Percentiles rank a stretch among this genome's conserved stretches.
Conservation (phyloP, 2,329 filamentous ascomycete species). For the Talaromyces sp. region DNA sequence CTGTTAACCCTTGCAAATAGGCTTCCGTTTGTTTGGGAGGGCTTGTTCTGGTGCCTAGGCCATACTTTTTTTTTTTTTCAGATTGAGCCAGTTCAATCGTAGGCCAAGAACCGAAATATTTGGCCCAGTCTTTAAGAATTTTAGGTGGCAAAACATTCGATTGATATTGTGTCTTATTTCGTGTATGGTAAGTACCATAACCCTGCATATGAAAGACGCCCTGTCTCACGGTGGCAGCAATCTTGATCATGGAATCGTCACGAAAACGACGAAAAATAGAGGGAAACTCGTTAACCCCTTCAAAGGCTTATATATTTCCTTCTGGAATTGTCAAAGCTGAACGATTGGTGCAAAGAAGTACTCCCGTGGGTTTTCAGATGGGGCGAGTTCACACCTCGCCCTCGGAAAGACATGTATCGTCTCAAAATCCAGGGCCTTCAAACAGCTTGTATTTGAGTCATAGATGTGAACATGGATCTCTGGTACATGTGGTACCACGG, state of each 20-base stretch:
- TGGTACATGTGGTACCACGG: neutral
- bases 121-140: neutral
- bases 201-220: neutral
- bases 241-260: neutral
- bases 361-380: neutral
- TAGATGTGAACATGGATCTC: neutral
- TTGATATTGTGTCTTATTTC: neutral
- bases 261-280: constrained; percentile 1
- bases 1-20: neutral
- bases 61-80: neutral
- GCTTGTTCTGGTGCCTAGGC: neutral
- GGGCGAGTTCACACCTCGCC: neutral
- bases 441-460: neutral
- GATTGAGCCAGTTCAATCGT: neutral
- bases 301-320: neutral
- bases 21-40: neutral
- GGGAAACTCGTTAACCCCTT: neutral
- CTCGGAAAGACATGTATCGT: neutral
- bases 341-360: neutral
- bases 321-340: neutral
- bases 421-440: neutral
- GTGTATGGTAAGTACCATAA: neutral
- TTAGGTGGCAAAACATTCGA: neutral
- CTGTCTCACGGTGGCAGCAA: neutral
- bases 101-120: neutral